Percentiles rank a stretch among this genome's conserved stretches.
These are phyloP conservation scores for Penicillium turbatum DNA, from an alignment of 495 filamentous ascomycete genomes.

Conservation along the genomic window DNA sequence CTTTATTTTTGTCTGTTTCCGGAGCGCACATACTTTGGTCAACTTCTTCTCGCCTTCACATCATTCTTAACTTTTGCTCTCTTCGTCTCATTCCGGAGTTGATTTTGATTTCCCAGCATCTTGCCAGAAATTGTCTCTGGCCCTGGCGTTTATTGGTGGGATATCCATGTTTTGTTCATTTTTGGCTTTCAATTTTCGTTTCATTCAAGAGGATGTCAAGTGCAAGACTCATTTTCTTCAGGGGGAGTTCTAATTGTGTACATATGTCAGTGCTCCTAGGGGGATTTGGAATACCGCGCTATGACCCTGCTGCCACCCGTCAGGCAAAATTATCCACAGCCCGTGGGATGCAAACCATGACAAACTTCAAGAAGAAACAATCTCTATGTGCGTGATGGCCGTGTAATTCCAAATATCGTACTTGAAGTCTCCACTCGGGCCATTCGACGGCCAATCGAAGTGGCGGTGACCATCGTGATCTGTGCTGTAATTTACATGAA, in stretches of 20 bases:
- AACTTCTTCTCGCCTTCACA: conserved; percentile 2
- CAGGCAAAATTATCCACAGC: not conserved
- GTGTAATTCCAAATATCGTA: conserved; percentile 6
- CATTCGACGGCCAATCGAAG: not conserved
- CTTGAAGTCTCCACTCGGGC: not conserved
- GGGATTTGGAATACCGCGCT: conserved; percentile 9
- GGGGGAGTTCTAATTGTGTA: not conserved
- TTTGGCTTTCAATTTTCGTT: not conserved
- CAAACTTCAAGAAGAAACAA: not conserved
- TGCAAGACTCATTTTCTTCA: not conserved
- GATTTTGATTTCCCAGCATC: not conserved
- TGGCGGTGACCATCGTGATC: not conserved
- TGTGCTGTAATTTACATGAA: not conserved
- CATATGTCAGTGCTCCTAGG: not conserved
- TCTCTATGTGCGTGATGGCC: not conserved
- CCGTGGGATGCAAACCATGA: not conserved
- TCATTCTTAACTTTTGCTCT: not conserved
- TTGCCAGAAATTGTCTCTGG: not conserved
- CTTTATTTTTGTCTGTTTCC: not conserved
- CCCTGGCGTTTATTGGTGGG: not conserved
- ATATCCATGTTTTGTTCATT: not conserved
- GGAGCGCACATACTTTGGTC: not conserved
- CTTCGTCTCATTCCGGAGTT: not conserved
- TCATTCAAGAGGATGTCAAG: not conserved
- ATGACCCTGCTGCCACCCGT: not conserved